These are phyloP conservation scores for Podospora didyma DNA, from an alignment of 495 filamentous ascomycete species.

Conservation along the genomic window DNA sequence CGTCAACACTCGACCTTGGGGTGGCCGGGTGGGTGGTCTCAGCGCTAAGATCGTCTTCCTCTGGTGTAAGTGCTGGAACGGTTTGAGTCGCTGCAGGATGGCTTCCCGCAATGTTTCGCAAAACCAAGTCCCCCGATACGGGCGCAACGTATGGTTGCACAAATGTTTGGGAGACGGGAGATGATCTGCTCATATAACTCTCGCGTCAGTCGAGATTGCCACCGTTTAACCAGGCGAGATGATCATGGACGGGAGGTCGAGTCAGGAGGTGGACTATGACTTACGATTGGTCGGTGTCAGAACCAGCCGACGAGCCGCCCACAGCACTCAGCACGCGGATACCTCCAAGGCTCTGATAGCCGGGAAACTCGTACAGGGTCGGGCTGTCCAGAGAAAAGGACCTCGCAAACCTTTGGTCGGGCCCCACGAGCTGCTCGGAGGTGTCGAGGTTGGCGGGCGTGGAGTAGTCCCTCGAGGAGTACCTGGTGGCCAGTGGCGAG, in stretches of 20 bases:
- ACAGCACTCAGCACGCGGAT: slow-evolving; percentile 14
- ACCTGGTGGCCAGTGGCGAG: slow-evolving; percentile 45
- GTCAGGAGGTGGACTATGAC: slow-evolving; percentile 10
- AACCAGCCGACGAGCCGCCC: slow-evolving; percentile 11
- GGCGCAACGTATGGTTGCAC: slow-evolving; percentile 14
- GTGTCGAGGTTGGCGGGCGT: slow-evolving; percentile 38
- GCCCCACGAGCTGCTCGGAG: slow-evolving; percentile 32
- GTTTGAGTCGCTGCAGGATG: slow-evolving; percentile 39
- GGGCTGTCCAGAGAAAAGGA: slow-evolving; percentile 52
- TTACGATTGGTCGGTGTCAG: slow-evolving; percentile 23
- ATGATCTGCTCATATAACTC: slow-evolving; percentile 20
- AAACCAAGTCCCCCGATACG: slow-evolving; percentile 29
- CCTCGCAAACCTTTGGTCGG: slow-evolving; percentile 46
- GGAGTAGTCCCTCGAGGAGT: slow-evolving; percentile 33
- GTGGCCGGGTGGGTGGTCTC: slow-evolving; percentile 29
- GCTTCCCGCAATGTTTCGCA: slow-evolving; percentile 30
- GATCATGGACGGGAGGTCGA: background rate
- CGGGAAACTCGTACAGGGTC: slow-evolving; percentile 53
- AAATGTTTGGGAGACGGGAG: slow-evolving; percentile 17
- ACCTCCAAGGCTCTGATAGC: slow-evolving; percentile 15
- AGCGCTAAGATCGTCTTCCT: slow-evolving; percentile 34
- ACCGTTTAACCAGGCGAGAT: slow-evolving; percentile 21
- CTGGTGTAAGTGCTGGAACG: slow-evolving; percentile 18
- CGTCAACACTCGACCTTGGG: slow-evolving; percentile 32
- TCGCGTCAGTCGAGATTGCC: slow-evolving; percentile 23